Evolutionary conservation across 2,329 filamentous ascomycete genomes (phyloP).

Genomic region (Diaporthe sp.): DNA sequence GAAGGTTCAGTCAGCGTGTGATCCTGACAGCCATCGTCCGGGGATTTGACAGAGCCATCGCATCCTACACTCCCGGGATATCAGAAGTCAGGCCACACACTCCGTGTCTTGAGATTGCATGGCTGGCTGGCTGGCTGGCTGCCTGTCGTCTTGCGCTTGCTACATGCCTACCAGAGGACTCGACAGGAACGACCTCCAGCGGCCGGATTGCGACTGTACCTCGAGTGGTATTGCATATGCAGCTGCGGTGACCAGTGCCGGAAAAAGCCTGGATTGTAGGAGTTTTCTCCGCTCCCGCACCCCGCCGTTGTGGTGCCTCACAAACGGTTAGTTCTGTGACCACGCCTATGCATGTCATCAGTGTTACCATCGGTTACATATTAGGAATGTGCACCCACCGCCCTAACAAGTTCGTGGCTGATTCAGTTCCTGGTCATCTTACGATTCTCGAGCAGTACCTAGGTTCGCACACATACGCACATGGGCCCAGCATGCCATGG

Average conservation of each 20-base stretch:
- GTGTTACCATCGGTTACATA: slow-evolving; percentile 5
- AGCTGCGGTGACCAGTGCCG: slow-evolving; percentile 20
- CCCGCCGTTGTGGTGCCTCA: slow-evolving; percentile 18
- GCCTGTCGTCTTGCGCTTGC: slow-evolving; percentile 3
- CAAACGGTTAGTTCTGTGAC: slow-evolving; percentile 9
- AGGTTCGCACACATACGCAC: neutral
- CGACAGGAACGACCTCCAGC: slow-evolving; percentile 16
- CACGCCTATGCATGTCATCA: slow-evolving; percentile 21
- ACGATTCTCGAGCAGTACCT: neutral
- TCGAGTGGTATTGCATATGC: slow-evolving; percentile 32
- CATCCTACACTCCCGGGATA: neutral
- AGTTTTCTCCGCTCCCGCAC: slow-evolving; percentile 20
- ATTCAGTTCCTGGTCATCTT: neutral
- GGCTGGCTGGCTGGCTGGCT: slow-evolving; percentile 2
- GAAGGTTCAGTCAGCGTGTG: slow-evolving; percentile 11
- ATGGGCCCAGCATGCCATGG: slow-evolving; percentile 7
- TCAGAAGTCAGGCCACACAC: slow-evolving; percentile 1
- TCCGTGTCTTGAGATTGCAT: slow-evolving; percentile 1
- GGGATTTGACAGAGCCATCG: neutral
- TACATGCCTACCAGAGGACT: slow-evolving; percentile 5
- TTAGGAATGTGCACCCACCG: slow-evolving; percentile 5
- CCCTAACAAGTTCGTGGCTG: neutral
- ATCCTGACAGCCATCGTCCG: neutral
- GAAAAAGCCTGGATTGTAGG: slow-evolving; percentile 7
- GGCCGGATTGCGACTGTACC: neutral